phyloP scores from a whole-genome alignment of 768 basidiomycete species.

The Rhodosporidiobolus odoratus region DNA sequence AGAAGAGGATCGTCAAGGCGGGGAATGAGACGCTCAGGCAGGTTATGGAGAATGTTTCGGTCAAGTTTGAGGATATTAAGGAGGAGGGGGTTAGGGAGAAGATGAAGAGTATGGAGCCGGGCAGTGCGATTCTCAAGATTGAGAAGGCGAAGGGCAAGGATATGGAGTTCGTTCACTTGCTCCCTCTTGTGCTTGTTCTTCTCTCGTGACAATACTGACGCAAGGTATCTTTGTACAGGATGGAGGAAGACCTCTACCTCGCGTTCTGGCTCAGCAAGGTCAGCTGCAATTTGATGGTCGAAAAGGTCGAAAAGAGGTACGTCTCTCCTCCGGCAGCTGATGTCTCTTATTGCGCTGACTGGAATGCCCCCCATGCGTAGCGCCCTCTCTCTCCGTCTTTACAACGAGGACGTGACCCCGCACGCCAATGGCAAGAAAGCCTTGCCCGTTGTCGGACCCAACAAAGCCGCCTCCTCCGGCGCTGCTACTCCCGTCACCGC shows the following conservation, averaged over 20 bases:
- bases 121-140: slow-evolving; percentile 70
- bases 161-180: slow-evolving; percentile 53
- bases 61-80: slow-evolving; percentile 60
- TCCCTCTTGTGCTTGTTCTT: not conserved
- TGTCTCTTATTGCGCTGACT: too few relatives aligned
- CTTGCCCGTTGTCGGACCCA: not conserved
- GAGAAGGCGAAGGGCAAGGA: slow-evolving; percentile 55
- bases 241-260: slow-evolving; percentile 75
- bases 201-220: not conserved
- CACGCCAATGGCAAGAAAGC: slow-evolving; percentile 30
- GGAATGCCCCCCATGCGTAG: slow-evolving; percentile 49
- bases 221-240: slow-evolving; percentile 50
- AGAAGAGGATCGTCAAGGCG: slow-evolving; percentile 58
- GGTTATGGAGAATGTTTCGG: slow-evolving; percentile 75
- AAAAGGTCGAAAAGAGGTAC: slow-evolving; percentile 93
- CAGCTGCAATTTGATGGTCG: slow-evolving; percentile 84
- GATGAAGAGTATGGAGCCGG: slow-evolving; percentile 58
- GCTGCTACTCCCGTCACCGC: not conserved
- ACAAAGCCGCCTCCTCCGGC: not conserved
- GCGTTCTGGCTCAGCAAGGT: slow-evolving; percentile 92
- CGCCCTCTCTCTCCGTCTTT: slow-evolving; percentile 78
- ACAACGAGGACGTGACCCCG: slow-evolving; percentile 69
- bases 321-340: slow-evolving; percentile 39
- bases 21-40: slow-evolving; percentile 58
- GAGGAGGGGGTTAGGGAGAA: slow-evolving; percentile 51